Evolutionary conservation across 108 stramenopile species (phyloP).

Genomic region (Nannochloropsis oceanica): DNA sequence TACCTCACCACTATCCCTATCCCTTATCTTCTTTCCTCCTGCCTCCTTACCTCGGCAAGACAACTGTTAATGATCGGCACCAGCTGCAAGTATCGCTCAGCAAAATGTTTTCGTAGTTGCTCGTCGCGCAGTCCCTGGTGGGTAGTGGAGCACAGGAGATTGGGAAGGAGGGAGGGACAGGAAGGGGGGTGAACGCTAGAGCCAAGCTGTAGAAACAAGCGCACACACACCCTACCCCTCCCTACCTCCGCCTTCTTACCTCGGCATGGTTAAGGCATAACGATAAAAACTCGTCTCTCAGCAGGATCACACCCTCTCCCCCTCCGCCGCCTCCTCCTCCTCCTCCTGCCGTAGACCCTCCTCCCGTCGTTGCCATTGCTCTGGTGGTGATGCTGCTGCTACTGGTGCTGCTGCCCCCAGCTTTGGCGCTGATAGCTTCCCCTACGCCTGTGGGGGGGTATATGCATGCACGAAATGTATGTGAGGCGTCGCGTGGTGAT

Average conservation of each 20-base stretch:
- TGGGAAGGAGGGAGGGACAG: background rate
- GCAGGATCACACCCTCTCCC: background rate
- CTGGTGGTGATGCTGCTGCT: too few species aligned
- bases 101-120: background rate
- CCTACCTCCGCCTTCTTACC: background rate
- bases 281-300: background rate
- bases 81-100: background rate
- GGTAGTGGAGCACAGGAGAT: background rate
- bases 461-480: too few species aligned
- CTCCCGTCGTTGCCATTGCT: background rate
- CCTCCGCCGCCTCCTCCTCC: background rate
- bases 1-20: too few species aligned
- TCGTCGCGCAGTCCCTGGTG: constrained; percentile 4
- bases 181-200: too few species aligned
- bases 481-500: too few species aligned
- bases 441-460: too few species aligned
- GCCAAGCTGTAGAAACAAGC: background rate
- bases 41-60: background rate
- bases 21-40: too few species aligned
- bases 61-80: constrained; percentile 1
- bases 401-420: too few species aligned
- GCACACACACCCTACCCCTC: background rate
- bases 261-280: background rate
- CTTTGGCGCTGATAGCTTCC: too few species aligned
- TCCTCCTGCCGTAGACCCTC: background rate